Evolutionary conservation across 2,329 filamentous ascomycete genomes (phyloP), one percentile per base, ranked within the genome.

Genomic region (Fusarium floridanum): DNA sequence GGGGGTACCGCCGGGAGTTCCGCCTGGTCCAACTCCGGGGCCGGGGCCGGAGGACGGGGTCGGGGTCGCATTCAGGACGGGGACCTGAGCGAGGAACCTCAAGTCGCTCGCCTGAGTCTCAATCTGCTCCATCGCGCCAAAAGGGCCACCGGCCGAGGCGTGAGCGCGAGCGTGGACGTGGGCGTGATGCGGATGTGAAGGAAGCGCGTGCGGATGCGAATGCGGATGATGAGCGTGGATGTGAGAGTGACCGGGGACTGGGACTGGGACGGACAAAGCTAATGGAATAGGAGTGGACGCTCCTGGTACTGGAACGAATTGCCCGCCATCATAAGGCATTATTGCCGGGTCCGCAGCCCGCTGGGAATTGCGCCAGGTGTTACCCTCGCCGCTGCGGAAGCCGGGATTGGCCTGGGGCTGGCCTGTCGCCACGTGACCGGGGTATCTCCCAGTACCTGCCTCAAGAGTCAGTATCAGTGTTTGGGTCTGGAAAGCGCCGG

Each of bases 71-170:
- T 68, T 76, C 55, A 77, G 41, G 48, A 82, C 79, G 67, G 81
- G 80, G 64, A 83, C 82, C 78, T 86, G 83, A 36, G 84, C 82
- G 76, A 89, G 82, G 77, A 86, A 88, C 77, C 86, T 86, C 82
- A 89, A 81, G 82, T 89, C 88, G 80, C 85, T 87, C 72, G 85
- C 87, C 82, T 89, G 88, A 67, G 83, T 85, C 78, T 88, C 86
- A 75, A 89, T 86, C 79, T 86, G 87, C 78, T 89, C 87, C 88
- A 89, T 89, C 65, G 67, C 73, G 71, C 68, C 66, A 53, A 79
- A 78, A 48, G 73, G 70, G 67, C 75, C 75, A 76, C 74, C 62
- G 36, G 66, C 68, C 39, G 70, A 65, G 61, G 62, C 37, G 39
- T 62, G 43, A 50, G 67, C 37, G n/a, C 62, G 61, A 63, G 57